phyloP scores from a whole-genome alignment of 345 rosid species.

The Pseudoturritis turrita region DNA sequence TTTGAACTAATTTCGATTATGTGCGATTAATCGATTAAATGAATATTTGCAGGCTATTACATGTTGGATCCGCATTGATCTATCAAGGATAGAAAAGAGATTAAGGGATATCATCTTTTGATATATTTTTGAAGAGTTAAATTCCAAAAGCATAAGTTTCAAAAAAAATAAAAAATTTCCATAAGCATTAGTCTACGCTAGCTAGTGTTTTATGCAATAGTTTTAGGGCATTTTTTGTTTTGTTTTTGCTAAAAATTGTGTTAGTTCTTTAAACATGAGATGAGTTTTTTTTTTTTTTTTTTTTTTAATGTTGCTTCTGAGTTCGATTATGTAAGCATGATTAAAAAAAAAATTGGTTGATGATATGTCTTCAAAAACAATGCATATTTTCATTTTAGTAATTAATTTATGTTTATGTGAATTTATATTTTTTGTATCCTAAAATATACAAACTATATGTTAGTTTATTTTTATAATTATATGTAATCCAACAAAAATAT shows the following conservation, averaged over 20 bases:
- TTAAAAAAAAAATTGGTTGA: background rate
- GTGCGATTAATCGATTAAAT: background rate
- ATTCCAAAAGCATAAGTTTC: no score
- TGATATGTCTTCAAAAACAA: background rate
- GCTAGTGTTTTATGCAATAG: background rate
- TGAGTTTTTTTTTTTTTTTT: no score
- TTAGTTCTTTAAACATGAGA: background rate
- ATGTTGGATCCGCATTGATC: slow-evolving; percentile 22
- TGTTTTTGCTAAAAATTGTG: background rate
- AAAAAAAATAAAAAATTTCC: no score
- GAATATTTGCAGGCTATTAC: slow-evolving; percentile 22
- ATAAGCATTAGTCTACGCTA: background rate
- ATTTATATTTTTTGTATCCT: no score
- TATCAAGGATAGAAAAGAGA: slow-evolving; percentile 20
- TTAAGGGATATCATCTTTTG: slow-evolving; percentile 3
- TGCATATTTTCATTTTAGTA: background rate
- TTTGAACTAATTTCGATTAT: background rate
- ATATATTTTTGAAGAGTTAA: background rate
- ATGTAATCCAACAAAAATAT: no score
- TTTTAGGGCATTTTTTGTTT: background rate
- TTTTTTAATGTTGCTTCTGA: background rate
- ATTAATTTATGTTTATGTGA: no score
- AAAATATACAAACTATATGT: no score
- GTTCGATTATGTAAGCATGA: background rate
- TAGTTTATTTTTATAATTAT: no score